Conservation (phyloP, 176 grass and related monocot genomes). For the Sorghum bicolor region Sorghum_bicolor_NCBIv3 NC_012870.2:70172001-70172500, state of each 20-base stretch:
- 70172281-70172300: conserved; percentile 14
- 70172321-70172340: not conserved
- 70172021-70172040: conserved; percentile 20
- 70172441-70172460: conserved; percentile 16
- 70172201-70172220: not conserved
- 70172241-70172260: not conserved
- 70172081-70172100: not conserved
- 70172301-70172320: not conserved
- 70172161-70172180: not conserved
- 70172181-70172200: not conserved
- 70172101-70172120: no score
- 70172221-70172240: not conserved
- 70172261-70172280: conserved; percentile 15
- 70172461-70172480: not conserved
- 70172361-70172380: conserved; percentile 30
- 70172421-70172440: not conserved
- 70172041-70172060: not conserved
- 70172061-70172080: not conserved
- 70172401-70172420: conserved; percentile 9
- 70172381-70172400: not conserved
- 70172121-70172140: not conserved
- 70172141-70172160: not conserved
- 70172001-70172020: conserved; percentile 27
- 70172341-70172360: conserved; percentile 27
- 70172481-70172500: conserved; percentile 25